Base-by-base conservation (phyloP, 768 basidiomycete genomes). In the Kwoniella mangroviensis region DNA sequence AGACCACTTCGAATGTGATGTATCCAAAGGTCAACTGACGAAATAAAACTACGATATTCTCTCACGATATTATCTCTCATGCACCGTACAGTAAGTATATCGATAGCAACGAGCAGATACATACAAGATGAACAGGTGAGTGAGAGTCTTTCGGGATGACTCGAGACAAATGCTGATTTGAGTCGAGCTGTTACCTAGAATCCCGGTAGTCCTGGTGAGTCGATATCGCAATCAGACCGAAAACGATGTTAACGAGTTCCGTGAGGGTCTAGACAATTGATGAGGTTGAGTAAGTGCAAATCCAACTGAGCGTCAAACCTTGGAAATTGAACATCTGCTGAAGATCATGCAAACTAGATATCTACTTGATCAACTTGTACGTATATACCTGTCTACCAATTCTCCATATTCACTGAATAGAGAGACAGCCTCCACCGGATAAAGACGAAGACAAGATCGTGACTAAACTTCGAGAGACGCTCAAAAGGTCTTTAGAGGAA, bases 371-470 rank as follows among this genome's bases (percentile, higher is more conserved):
- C 78, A 79, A 57, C 49, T 79, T 13, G 78, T 75, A 24, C 28
- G 63, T 65, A 3, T 41, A 7, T 24, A 24, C 24, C 21, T 26
- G 12, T 51, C 67, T 4, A 24, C 61, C 11, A 22, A 24, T n/a
- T 52, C 3, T 3, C 17, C 54, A 7, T 5, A 52, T n/a, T 42
- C 3, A 2, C 26, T 22, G 15, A 43, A 45, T 51, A n/a, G n/a
- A n/a, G n/a, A n/a, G n/a, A n/a, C n/a, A 79, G 78, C 78, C 78
- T 15, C 72, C 75, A 13, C 78, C 78, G 1, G 75, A 72, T 24
- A 69, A 69, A n/a, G 75, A 79, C n/a, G 78, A 79, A 67, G 74
- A 72, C 0, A 24, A 41, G 19, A 41, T 77, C 53, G 72, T 79
- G 15, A 77, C 66, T 40, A 79, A 79, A 63, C 64, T 79, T 17